Evolutionary conservation across 768 basidiomycete genomes (phyloP).

Genomic region (Amyloporia xantha): DNA sequence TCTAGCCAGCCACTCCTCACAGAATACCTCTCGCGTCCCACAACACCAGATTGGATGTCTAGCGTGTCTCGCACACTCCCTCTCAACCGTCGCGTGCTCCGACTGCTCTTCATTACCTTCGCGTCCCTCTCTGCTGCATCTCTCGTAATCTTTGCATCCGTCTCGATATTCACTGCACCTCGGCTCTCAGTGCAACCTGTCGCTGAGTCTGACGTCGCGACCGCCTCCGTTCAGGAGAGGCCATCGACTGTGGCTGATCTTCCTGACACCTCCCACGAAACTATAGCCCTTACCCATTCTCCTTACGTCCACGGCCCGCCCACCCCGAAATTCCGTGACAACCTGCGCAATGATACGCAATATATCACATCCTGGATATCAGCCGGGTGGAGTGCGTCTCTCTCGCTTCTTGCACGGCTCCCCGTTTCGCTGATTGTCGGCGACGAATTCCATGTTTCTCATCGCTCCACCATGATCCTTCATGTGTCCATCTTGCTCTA

Average conservation of each 20-base stretch:
- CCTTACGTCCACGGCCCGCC: conserved; percentile 40
- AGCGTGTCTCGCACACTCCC: background rate
- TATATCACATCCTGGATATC: conserved; percentile 73
- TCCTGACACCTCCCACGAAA: background rate
- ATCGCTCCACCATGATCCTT: background rate
- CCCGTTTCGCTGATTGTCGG: background rate
- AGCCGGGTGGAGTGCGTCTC: conserved; percentile 60
- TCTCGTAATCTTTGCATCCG: conserved; percentile 17
- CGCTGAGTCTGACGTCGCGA: background rate
- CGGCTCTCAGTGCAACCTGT: background rate
- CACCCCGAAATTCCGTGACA: conserved; percentile 56
- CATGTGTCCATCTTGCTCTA: no score
- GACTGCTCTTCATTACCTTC: conserved; percentile 22
- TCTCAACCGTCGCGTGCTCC: conserved; percentile 3
- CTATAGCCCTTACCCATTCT: conserved; percentile 7
- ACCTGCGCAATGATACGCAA: conserved; percentile 49
- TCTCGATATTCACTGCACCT: background rate
- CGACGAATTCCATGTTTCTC: background rate
- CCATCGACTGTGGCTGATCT: background rate
- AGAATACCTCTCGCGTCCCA: conserved; percentile 13
- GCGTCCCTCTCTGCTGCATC: conserved; percentile 25
- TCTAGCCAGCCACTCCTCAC: conserved; percentile 22
- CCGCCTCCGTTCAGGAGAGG: background rate
- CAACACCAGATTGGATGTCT: conserved; percentile 7
- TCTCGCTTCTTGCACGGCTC: background rate